Base-by-base conservation (phyloP, 352 stramenopile genomes). In the Phytophthora hibernalis region DNA sequence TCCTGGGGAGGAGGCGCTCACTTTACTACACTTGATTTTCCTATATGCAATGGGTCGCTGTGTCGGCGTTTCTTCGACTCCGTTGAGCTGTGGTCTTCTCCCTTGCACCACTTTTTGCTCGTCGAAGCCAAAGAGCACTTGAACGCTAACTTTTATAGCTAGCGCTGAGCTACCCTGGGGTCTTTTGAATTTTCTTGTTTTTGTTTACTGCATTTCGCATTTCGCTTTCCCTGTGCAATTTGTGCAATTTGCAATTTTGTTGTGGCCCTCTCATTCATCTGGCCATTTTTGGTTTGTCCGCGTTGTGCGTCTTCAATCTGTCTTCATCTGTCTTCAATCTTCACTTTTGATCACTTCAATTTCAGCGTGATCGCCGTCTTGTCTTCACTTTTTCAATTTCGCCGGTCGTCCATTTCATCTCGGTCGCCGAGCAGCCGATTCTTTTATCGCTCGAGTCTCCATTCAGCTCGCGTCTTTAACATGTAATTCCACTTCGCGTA, bases 11-110 rank as follows among this genome's bases (percentile, higher is more conserved):
- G 61, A 73, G 55, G 61, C 31, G 66, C 67, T 79, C 71, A 76
- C 67, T 79, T 76, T 79, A 79, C 57, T 73, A 75, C 70, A 78
- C 67, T 76, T 79, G 45, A 67, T 70, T 76, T 79, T 74, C 60
- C 57, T 71, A 73, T 70, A 76, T 76, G 66, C 71, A 73, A 61
- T 66, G 65, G 61, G 52, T 43, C 31, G 40, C 45, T 49, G 40
- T n/a, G 48, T 48, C 22, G 18, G 52, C 21, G 8, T 68, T 49
- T 54, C 65, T 54, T 68, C 43, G 15, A 15, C 54, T 65, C 51
- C 51, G 50, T 43, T 60, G 22, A 24, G 26, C 38, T 30, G 13
- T 66, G 28, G 59, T 58, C 53, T 60, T 49, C 50, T 35, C 12
- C 26, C 28, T 31, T 16, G 22, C 55, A 44, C 24, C 49, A 12